Conservation (phyloP, 306 rosid genomes). For the Styphnolobium japonicum region DNA sequence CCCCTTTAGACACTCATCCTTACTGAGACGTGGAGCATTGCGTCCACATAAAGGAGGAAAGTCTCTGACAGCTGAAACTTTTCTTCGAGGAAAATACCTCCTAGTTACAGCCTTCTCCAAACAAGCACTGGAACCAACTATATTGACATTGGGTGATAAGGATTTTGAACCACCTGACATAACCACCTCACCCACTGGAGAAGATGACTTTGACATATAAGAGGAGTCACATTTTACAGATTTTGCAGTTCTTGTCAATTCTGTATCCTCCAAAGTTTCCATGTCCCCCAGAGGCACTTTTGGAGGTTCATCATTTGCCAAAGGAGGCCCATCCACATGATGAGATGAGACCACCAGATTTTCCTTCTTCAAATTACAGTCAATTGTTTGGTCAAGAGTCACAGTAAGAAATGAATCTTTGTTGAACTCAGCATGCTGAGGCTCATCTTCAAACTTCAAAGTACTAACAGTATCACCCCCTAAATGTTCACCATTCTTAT, state of each 20-base stretch:
- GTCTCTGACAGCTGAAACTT: constrained; percentile 65
- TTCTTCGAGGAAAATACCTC: constrained; percentile 63
- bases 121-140: constrained; percentile 36
- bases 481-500: constrained; percentile 10
- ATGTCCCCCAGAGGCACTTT: neutral
- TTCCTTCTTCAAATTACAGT: constrained; percentile 17
- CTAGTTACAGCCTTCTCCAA: constrained; percentile 28
- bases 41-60: constrained; percentile 77
- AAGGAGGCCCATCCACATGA: constrained; percentile 23
- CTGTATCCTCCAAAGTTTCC: constrained; percentile 20
- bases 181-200: constrained; percentile 31
- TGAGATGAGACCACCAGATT: neutral
- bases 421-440: constrained; percentile 8
- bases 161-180: constrained; percentile 18
- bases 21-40: constrained; percentile 39
- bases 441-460: neutral
- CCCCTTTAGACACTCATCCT: constrained; percentile 19
- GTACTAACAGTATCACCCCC: constrained; percentile 5
- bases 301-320: constrained; percentile 20
- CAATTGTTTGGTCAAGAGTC: constrained; percentile 2
- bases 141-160: constrained; percentile 21
- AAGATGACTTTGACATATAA: constrained; percentile 22
- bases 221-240: constrained; percentile 28
- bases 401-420: neutral
- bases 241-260: constrained; percentile 2